Conservation (phyloP, 1,284 basidiomycete species). For the Ceratobasidium theobromae region DNA sequence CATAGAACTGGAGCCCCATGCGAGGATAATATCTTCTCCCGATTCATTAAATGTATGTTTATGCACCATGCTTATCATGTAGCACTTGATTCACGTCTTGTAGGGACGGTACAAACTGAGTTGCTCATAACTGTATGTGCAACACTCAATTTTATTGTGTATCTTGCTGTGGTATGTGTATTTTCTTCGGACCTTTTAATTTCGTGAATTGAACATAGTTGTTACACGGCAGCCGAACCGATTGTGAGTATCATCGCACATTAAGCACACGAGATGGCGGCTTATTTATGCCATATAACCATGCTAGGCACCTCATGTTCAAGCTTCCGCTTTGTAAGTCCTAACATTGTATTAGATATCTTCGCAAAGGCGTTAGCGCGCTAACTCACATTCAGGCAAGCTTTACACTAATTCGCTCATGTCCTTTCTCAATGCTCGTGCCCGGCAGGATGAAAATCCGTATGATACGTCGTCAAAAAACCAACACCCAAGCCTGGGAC, state of each 20-base stretch:
- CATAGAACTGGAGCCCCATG: slow-evolving; percentile 47
- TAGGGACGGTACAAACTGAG: slow-evolving; percentile 48
- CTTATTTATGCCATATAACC: not conserved
- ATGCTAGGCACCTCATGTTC: not conserved
- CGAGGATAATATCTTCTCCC: slow-evolving; percentile 46
- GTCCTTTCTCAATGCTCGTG: slow-evolving; percentile 19
- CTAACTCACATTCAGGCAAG: not conserved
- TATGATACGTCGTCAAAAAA: not conserved
- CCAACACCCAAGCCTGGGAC: too few species aligned
- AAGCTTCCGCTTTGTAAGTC: slow-evolving; percentile 16
- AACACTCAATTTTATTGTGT: slow-evolving; percentile 44
- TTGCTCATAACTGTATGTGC: slow-evolving; percentile 44
- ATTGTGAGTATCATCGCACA: not conserved
- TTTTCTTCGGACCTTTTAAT: not conserved
- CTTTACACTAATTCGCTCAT: slow-evolving; percentile 5
- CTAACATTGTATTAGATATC: not conserved
- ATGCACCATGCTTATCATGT: not conserved
- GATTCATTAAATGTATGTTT: slow-evolving; percentile 49
- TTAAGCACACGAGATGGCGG: too few species aligned
- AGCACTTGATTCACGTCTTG: not conserved
- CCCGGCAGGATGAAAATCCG: not conserved
- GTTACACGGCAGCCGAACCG: not conserved
- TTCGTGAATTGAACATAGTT: not conserved
- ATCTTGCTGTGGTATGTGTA: slow-evolving; percentile 43
- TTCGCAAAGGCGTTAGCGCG: too few species aligned